Conservation (phyloP, 2,329 filamentous ascomycete species). For the Gliomastix tumulicola region DNA sequence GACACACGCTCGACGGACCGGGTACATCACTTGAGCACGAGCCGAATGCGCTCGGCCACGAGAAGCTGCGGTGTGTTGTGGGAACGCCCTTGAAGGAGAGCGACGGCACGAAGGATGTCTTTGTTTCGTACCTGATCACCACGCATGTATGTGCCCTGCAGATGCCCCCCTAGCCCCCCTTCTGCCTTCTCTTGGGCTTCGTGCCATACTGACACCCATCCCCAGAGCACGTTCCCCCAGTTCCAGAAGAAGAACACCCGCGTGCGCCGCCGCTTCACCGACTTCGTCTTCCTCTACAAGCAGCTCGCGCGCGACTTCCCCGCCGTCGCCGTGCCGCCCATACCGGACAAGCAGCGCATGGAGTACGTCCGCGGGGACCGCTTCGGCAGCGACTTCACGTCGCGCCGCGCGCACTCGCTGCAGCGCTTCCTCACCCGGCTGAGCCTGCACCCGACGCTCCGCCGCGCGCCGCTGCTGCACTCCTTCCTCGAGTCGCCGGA, state of each 20-base stretch:
- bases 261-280: constrained; percentile 88
- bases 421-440: constrained; percentile 85
- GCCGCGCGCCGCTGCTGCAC: constrained; percentile 74
- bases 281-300: constrained; percentile 96
- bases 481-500: constrained; percentile 88
- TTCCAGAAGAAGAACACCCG: constrained; percentile 77
- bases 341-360: constrained; percentile 99
- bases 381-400: constrained; percentile 89
- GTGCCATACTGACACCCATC: constrained; percentile 1
- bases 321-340: constrained; percentile 83
- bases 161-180: background rate
- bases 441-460: constrained; percentile 80
- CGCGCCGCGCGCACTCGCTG: constrained; percentile 79
- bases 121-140: constrained; percentile 90
- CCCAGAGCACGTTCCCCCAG: constrained; percentile 83
- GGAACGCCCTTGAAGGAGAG: constrained; percentile 86
- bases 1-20: constrained; percentile 33
- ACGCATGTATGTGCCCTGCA: constrained; percentile 59
- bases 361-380: constrained; percentile 95
- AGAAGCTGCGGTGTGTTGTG: constrained; percentile 78
- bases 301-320: constrained; percentile 81
- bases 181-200: constrained; percentile 1
- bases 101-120: constrained; percentile 92
- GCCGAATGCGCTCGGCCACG: constrained; percentile 58
- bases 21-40: constrained; percentile 45